Conservation (phyloP, 2,329 filamentous ascomycete species). For the Neonectria magnoliae region DNA sequence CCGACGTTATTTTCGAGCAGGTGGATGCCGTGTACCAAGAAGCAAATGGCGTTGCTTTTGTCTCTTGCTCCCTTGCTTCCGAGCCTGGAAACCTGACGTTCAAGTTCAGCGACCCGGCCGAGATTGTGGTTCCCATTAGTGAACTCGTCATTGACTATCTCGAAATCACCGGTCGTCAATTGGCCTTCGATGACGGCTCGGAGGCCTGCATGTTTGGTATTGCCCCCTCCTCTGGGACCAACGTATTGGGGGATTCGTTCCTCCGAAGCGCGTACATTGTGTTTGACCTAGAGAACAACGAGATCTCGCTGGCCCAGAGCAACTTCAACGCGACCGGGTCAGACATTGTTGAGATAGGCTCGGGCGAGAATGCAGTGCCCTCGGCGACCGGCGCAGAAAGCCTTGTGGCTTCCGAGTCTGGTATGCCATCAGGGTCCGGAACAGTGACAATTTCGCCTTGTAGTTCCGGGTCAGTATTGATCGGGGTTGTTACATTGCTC, state of each 20-base stretch:
- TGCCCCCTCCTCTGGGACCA: conserved; percentile 63
- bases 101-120: conserved; percentile 59
- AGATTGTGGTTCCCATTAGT: conserved; percentile 65
- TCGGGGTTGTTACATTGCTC: conserved; percentile 23
- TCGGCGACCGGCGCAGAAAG: conserved; percentile 61
- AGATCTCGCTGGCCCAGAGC: conserved; percentile 76
- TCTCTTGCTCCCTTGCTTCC: conserved; percentile 65
- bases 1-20: conserved; percentile 63
- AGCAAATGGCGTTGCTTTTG: conserved; percentile 64
- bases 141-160: conserved; percentile 68
- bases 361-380: conserved; percentile 61
- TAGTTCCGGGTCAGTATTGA: not conserved
- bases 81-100: conserved; percentile 59
- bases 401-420: conserved; percentile 60
- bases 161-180: conserved; percentile 56
- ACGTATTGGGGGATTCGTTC: conserved; percentile 79
- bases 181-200: conserved; percentile 63
- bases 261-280: conserved; percentile 79
- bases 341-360: conserved; percentile 65
- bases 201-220: conserved; percentile 75
- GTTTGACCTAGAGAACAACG: conserved; percentile 77
- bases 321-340: conserved; percentile 63
- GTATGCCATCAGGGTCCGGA: conserved; percentile 41
- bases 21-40: conserved; percentile 69
- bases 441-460: conserved; percentile 20